phyloP scores from a whole-genome alignment of 768 basidiomycete species.

The Polyporus arcularius region DNA sequence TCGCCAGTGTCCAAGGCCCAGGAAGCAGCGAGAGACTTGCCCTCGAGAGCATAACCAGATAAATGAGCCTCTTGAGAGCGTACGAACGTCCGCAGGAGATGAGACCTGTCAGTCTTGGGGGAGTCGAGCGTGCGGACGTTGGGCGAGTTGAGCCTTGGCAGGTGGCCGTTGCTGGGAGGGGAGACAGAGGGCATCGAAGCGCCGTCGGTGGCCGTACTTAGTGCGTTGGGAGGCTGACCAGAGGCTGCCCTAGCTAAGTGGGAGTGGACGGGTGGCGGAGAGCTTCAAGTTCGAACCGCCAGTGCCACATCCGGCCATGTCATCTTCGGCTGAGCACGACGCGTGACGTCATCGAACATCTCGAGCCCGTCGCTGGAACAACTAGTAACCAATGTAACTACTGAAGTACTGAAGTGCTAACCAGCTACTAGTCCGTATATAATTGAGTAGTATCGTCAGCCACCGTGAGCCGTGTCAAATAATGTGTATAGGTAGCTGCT shows the following conservation, averaged over 20 bases:
- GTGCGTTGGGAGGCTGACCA: background rate
- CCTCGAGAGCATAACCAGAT: constrained; percentile 46
- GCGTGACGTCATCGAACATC: constrained; percentile 3
- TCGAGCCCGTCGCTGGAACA: too few species aligned
- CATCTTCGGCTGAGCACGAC: background rate
- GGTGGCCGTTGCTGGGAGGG: background rate
- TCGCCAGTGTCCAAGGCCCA: constrained; percentile 18
- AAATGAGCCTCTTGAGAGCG: constrained; percentile 48
- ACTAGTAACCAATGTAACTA: too few species aligned
- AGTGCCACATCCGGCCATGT: background rate
- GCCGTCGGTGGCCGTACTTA: background rate
- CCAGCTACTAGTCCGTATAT: background rate
- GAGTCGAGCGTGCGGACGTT: constrained; percentile 13
- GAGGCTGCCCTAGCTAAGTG: background rate
- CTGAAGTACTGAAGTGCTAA: too few species aligned
- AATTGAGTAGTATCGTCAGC: background rate
- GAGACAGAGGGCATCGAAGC: background rate
- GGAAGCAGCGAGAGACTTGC: constrained; percentile 22
- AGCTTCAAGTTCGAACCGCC: background rate
- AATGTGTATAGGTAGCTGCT: background rate
- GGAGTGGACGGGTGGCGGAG: background rate
- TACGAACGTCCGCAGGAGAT: constrained; percentile 49
- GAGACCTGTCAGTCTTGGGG: constrained; percentile 39
- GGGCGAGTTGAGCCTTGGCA: constrained; percentile 2
- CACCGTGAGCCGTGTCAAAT: background rate